Conservation (phyloP, 2,329 filamentous ascomycete species). For the Fusarium tricinctum region DNA sequence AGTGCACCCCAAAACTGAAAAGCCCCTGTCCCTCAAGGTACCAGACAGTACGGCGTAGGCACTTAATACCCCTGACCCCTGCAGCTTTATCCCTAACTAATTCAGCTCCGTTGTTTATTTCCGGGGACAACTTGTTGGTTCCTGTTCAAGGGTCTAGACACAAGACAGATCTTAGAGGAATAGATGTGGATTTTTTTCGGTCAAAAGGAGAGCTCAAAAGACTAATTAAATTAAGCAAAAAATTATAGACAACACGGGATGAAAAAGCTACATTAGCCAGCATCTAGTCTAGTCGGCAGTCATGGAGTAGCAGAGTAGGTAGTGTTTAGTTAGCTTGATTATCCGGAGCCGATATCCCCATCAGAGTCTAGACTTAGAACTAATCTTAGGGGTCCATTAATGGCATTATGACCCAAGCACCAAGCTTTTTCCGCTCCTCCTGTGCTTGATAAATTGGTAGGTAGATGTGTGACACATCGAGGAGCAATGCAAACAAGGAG, state of each 20-base stretch:
- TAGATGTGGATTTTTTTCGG: not conserved
- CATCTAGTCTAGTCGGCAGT: not conserved
- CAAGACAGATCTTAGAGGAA: not conserved
- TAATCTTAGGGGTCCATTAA: conserved; percentile 38
- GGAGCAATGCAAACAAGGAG: not conserved
- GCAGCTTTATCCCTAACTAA: conserved; percentile 6
- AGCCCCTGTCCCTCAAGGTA: conserved; percentile 12
- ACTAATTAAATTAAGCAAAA: not conserved
- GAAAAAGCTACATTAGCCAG: not conserved
- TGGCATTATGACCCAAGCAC: conserved; percentile 4
- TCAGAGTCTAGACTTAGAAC: conserved; percentile 23
- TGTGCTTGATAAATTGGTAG: not conserved
- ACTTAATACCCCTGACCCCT: conserved; percentile 26
- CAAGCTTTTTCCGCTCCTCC: conserved; percentile 5
- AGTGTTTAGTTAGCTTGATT: not conserved
- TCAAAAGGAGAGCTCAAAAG: not conserved
- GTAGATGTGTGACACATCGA: conserved; percentile 5
- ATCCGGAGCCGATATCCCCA: not conserved
- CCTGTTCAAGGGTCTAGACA: conserved; percentile 7
- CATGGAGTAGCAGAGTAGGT: not conserved
- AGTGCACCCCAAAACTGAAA: conserved; percentile 4
- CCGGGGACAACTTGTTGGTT: conserved; percentile 22
- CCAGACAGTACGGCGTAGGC: not conserved
- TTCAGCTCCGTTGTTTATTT: conserved; percentile 29
- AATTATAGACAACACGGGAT: not conserved